Evolutionary conservation across 805 yeast species (phyloP).

Genomic region (Cyberlindnera lachancei): DNA sequence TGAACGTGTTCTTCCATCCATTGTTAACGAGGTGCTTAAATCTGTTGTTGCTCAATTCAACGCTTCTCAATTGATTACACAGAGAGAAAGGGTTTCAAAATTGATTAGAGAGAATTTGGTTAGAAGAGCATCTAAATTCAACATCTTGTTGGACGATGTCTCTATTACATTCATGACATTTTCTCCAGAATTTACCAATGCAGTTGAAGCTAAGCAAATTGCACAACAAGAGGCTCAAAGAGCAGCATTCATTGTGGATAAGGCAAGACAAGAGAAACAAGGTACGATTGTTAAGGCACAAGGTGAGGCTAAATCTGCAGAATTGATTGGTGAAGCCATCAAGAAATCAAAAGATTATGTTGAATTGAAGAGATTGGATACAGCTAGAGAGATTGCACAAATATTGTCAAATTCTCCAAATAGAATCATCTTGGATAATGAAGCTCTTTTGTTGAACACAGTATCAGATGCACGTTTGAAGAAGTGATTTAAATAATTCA

Average conservation of each 20-base stretch:
- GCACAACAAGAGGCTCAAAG: slow-evolving; percentile 99
- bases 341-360: slow-evolving; percentile 94
- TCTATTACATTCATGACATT: slow-evolving; percentile 95
- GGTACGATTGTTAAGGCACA: slow-evolving; percentile 94
- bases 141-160: slow-evolving; percentile 86
- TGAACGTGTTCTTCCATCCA: slow-evolving; percentile 95
- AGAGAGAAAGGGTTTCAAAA: slow-evolving; percentile 91
- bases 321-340: slow-evolving; percentile 97
- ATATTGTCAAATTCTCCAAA: slow-evolving; percentile 85
- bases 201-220: slow-evolving; percentile 97
- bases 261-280: slow-evolving; percentile 96
- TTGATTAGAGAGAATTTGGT: slow-evolving; percentile 85
- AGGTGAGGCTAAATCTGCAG: slow-evolving; percentile 98
- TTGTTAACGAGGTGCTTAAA: slow-evolving; percentile 94
- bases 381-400: slow-evolving; percentile 91
- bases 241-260: slow-evolving; percentile 95
- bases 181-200: slow-evolving; percentile 94
- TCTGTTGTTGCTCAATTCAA: slow-evolving; percentile 97
- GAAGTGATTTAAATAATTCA: slow-evolving; percentile 11
- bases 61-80: slow-evolving; percentile 97
- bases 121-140: slow-evolving; percentile 87
- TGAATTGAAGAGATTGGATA: slow-evolving; percentile 92
- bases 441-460: slow-evolving; percentile 85
- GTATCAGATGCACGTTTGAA: slow-evolving; percentile 62
- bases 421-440: slow-evolving; percentile 85